Evolutionary conservation across 1,139 yeast genomes (phyloP), one percentile per base, ranked within the genome.

Genomic region (Lodderomyces parapsilosis): DNA sequence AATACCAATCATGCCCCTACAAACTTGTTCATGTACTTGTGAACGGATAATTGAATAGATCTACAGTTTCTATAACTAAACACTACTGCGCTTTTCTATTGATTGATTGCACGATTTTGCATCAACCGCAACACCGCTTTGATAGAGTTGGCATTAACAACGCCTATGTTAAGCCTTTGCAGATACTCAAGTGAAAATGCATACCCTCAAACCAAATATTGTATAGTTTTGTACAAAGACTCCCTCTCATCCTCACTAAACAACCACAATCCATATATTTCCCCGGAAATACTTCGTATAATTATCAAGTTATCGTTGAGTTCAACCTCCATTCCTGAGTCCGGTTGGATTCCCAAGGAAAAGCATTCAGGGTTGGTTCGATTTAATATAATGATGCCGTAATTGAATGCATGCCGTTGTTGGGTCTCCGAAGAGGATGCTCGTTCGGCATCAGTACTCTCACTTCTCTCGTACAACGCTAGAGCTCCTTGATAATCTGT

Each of bases 221-320:
- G 78, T 32, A 88, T 63, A 44, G 86, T 67, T 57, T 78, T 76
- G 54, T 69, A 76, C 38, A 87, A 70, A 52, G 79, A 76, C 40
- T 74, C 74, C 54, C 96, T 71, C 55, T 90, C 96, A 3, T 74
- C 78, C 44, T 81, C 86, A 48, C 86, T 82, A 59, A 86, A 90
- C 18, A 90, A 76, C 97, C 97, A 91, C 44, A 91, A 70, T 1
- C 98, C 97, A 59, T 80, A 90, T 43, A 90, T 86, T 39, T 84
- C 89, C 10, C 89, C 94, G 43, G 81, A 71, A 36, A 85, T 66
- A 51, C 84, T 85, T 60, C 86, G 86, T 23, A 90, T 79, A 58
- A 91, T 90, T 41, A 91, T 81, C 56, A 90, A 76, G 40, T 86
- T 86, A 50, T 85, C 95, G 54, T 86, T 86, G 49, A 83, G 73